A percentile compares a stretch with the other conserved stretches of the same genome.
Evolutionary conservation across 2,329 filamentous ascomycete genomes (phyloP).

Genomic region (Xylariaceae sp.): DNA sequence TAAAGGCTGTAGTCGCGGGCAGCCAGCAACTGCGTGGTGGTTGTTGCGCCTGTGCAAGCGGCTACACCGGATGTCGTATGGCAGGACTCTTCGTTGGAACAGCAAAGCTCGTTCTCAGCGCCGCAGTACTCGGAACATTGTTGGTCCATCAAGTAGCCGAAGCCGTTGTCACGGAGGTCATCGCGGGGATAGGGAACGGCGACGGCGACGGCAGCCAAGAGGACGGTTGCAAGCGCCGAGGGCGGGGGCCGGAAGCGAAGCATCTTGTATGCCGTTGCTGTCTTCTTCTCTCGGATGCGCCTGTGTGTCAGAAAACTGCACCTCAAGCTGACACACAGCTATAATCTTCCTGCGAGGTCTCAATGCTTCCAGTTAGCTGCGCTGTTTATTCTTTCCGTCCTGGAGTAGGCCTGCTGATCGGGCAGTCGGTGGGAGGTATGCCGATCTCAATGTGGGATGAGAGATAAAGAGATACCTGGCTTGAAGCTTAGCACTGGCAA

Average conservation of each 20-base stretch:
- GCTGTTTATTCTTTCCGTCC: too few species aligned
- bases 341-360: neutral
- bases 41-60: slow-evolving; percentile 38
- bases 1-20: slow-evolving; percentile 43
- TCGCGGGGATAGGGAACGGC: slow-evolving; percentile 51
- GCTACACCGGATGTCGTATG: slow-evolving; percentile 49
- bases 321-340: slow-evolving; percentile 1
- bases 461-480: neutral
- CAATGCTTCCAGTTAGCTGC: neutral
- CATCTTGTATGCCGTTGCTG: slow-evolving; percentile 31
- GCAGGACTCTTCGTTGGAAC: slow-evolving; percentile 45
- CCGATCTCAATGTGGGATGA: neutral
- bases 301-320: slow-evolving; percentile 7
- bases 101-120: slow-evolving; percentile 53
- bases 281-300: slow-evolving; percentile 13
- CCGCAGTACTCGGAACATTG: slow-evolving; percentile 53
- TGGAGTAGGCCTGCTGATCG: too few species aligned
- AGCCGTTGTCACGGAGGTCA: slow-evolving; percentile 44
- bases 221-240: slow-evolving; percentile 35
- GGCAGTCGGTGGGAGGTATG: too few species aligned
- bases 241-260: slow-evolving; percentile 27
- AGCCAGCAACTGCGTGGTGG: slow-evolving; percentile 21
- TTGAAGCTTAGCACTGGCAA: neutral
- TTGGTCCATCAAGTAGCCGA: slow-evolving; percentile 48
- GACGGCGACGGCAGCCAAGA: slow-evolving; percentile 35